phyloP scores from a whole-genome alignment of 208 protist genomes.

The Novymonas esmeraldas region DNA sequence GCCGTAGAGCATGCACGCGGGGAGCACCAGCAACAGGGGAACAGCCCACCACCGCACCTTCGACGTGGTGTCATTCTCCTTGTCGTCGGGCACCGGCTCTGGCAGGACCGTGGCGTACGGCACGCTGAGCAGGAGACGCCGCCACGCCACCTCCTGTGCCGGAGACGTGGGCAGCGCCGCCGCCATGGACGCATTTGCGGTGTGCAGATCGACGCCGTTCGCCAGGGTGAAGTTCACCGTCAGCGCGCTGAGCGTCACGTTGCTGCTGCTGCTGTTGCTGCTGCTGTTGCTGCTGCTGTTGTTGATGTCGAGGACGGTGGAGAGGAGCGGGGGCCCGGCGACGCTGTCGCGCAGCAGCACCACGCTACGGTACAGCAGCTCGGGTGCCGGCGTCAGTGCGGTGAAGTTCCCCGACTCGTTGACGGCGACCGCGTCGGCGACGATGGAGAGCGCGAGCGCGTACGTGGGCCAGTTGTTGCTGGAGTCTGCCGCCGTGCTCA shows the following conservation, averaged over 20 bases:
- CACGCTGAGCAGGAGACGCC: constrained; percentile 42
- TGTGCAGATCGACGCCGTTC: constrained; percentile 54
- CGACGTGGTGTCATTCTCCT: constrained; percentile 37
- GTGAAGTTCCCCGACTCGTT: constrained; percentile 18
- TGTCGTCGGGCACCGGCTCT: constrained; percentile 32
- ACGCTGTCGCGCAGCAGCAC: constrained; percentile 31
- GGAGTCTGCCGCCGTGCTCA: neutral
- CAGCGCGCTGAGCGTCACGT: constrained; percentile 26
- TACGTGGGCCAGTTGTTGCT: constrained; percentile 28
- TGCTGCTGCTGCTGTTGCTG: neutral
- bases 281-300: neutral
- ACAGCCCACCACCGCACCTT: constrained; percentile 57
- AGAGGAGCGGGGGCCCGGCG: constrained; percentile 37
- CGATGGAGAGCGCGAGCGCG: constrained; percentile 42
- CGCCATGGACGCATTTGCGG: constrained; percentile 13
- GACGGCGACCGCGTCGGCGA: constrained; percentile 28
- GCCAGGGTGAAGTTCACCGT: constrained; percentile 61
- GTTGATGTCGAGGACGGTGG: neutral
- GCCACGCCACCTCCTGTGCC: constrained; percentile 45
- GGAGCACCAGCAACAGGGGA: constrained; percentile 49
- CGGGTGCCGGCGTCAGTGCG: constrained; percentile 34
- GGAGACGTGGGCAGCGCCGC: constrained; percentile 21
- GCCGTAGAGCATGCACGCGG: constrained; percentile 30
- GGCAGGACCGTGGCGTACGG: constrained; percentile 40
- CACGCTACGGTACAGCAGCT: constrained; percentile 52